These are phyloP conservation scores for Clausena lansium DNA, from an alignment of 345 rosid species.

Conservation along the genomic window DNA sequence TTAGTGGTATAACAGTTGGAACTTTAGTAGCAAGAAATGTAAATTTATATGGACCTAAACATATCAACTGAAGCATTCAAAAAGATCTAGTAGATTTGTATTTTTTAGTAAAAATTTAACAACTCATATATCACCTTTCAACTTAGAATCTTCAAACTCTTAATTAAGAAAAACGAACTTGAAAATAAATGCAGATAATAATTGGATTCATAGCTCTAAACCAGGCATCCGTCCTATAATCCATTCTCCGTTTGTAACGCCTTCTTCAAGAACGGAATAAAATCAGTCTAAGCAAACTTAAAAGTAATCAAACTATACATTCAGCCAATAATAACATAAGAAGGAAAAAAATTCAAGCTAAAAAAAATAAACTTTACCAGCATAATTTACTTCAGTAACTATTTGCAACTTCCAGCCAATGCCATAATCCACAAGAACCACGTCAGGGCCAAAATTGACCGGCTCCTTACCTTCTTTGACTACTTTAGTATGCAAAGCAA, in stretches of 20 bases:
- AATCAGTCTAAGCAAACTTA: no score
- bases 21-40: not conserved
- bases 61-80: no score
- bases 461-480: constrained; percentile 67
- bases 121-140: not conserved
- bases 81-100: not conserved
- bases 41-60: not conserved
- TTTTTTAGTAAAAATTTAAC: not conserved
- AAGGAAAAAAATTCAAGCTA: not conserved
- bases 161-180: not conserved
- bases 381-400: constrained; percentile 40
- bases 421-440: constrained; percentile 60
- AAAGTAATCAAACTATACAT: not conserved
- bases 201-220: constrained; percentile 23
- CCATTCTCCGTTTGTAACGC: constrained; percentile 19
- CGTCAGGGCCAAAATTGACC: constrained; percentile 67
- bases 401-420: constrained; percentile 65
- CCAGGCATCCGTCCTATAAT: constrained; percentile 8
- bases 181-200: not conserved
- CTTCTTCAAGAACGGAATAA: constrained; percentile 9
- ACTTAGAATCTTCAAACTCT: not conserved
- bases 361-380: constrained; percentile 26
- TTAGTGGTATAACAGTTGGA: no score
- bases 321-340: not conserved
- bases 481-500: constrained; percentile 55